Evolutionary conservation across 1,284 basidiomycete genomes (phyloP), one percentile per base, ranked within the genome.

Genomic region (Boletus mariae): DNA sequence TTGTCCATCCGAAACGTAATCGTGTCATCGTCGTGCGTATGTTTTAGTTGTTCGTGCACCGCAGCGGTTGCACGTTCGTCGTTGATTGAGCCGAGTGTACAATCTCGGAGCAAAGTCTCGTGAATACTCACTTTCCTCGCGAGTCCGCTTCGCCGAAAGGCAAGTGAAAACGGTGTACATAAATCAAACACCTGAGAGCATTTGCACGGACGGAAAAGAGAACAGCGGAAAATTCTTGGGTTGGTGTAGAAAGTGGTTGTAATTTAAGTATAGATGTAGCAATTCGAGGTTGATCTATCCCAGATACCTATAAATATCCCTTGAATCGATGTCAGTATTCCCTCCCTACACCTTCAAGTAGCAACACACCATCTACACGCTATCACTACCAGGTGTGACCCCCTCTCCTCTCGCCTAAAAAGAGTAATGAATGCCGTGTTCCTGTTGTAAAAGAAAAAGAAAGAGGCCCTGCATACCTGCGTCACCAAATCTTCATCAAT

Each of bases 401-500:
- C 50, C 51, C 41, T 59, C 64, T 4, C 52, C 66, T 26, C 32
- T 58, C 13, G 57, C 59, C 65, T 70, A 25, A 38, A 34, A 41
- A 31, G 11, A n/a, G 9, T 1, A 8, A 15, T 7, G 17, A 28
- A 31, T 10, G 12, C 37, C 26, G 3, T 17, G 15, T 2, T 25
- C n/a, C 25, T 17, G 6, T 42, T 17, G 41, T 20, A 20, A 41
- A 49, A 28, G 12, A 15, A 15, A 31, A 13, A 2, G 4, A 15
- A 20, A 17, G 20, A 2, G 23, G 2, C 5, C 4, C 29, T n/a
- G 54, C 69, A 37, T 53, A 82, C 85, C 73, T 80, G 73, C 7
- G 68, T 58, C 32, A 89, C 61, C n/a, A 87, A 59, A 64, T 87
- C 85, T 17, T 68, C 63, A 28, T 80, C 80, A 25, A 88, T 77